Conservation (phyloP, 768 basidiomycete species). For the Mycena alexandri region DNA sequence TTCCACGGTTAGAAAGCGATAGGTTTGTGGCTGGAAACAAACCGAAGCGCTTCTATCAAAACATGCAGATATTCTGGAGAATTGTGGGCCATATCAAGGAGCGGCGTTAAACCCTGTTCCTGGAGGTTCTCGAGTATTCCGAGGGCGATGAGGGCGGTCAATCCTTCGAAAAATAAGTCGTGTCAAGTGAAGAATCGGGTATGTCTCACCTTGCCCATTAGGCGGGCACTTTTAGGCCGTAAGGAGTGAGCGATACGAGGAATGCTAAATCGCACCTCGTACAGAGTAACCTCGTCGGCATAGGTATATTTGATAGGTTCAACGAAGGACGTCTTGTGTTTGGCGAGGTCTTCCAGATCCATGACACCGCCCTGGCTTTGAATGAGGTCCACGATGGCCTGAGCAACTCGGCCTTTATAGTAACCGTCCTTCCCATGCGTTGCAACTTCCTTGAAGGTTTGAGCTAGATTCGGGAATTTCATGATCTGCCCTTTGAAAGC, state of each 20-base stretch:
- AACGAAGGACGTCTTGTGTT: constrained; percentile 82
- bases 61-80: constrained; percentile 90
- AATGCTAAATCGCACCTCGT: constrained; percentile 70
- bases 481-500: constrained; percentile 75
- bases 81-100: constrained; percentile 90
- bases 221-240: constrained; percentile 80
- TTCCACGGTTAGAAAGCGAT: constrained; percentile 13
- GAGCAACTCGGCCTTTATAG: constrained; percentile 91
- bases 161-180: constrained; percentile 55
- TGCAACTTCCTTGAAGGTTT: constrained; percentile 85
- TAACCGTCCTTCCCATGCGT: constrained; percentile 91
- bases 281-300: constrained; percentile 85
- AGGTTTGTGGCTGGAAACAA: constrained; percentile 36
- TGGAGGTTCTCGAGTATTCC: constrained; percentile 93
- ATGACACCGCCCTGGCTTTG: constrained; percentile 91
- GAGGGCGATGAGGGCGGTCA: constrained; percentile 92
- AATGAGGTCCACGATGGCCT: constrained; percentile 90
- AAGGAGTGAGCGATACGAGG: not conserved
- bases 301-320: constrained; percentile 95
- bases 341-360: constrained; percentile 93
- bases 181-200: not conserved
- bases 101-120: constrained; percentile 74
- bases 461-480: constrained; percentile 83
- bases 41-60: constrained; percentile 89
- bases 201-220: constrained; percentile 85